Evolutionary conservation across 768 basidiomycete species (phyloP).

Genomic region (Tremella mesenterica): DNA sequence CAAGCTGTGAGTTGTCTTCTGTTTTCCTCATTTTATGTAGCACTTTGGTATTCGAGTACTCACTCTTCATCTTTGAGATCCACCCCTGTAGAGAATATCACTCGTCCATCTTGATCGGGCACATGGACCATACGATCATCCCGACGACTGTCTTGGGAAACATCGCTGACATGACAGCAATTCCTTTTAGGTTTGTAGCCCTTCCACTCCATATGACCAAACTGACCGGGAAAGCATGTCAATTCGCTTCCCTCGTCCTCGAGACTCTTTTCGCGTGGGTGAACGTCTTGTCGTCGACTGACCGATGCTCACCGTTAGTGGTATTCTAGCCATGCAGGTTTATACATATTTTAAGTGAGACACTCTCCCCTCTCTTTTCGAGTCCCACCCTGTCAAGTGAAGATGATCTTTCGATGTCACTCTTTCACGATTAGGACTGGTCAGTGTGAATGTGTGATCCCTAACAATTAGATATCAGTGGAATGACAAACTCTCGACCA

Average conservation of each 20-base stretch:
- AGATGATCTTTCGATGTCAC: too few species aligned
- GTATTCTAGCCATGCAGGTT: constrained; percentile 21
- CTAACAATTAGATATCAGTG: constrained; percentile 13
- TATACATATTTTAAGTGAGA: constrained; percentile 18
- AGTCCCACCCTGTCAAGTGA: background rate
- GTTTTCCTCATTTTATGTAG: background rate
- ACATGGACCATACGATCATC: background rate
- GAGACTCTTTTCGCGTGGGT: constrained; percentile 18
- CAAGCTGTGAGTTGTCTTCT: constrained; percentile 13
- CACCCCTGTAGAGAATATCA: too few species aligned
- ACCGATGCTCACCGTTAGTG: constrained; percentile 2
- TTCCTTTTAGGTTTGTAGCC: constrained; percentile 14
- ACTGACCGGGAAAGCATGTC: constrained; percentile 12
- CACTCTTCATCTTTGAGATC: too few species aligned
- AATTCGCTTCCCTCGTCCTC: constrained; percentile 19
- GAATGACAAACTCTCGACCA: constrained; percentile 15
- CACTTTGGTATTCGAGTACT: too few species aligned
- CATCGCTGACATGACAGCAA: background rate
- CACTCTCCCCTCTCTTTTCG: background rate
- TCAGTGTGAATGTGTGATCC: too few species aligned
- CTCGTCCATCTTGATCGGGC: too few species aligned
- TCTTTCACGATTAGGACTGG: too few species aligned
- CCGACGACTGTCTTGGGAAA: background rate
- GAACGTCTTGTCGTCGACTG: background rate
- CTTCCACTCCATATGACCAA: background rate